Evolutionary conservation across 345 rosid genomes (phyloP), one percentile per base, ranked within the genome.

Genomic region (Murraya paniculata): DNA sequence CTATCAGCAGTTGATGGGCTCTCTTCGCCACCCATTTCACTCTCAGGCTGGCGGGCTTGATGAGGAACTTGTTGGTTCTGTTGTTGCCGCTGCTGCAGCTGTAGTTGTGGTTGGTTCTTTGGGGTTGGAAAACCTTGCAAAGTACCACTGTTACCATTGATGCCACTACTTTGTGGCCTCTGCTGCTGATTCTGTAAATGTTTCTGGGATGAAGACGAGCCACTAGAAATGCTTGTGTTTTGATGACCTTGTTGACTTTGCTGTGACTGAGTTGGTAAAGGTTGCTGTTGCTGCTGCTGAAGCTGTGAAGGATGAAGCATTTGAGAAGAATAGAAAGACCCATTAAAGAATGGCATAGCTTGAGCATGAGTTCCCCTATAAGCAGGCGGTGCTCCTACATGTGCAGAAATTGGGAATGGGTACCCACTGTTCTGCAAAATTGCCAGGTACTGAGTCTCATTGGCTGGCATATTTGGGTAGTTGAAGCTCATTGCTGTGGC

Each of bases 361-460:
- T 88, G 97, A 56, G 88, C 87, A 82, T 86, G 92, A 70, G 91
- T 74, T 72, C 95, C 98, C 81, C 98, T 84, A 61, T 90, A 97
- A 58, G 90, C 69, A 35, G 98, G 90, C 0, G 88, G 84, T 39
- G 95, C 82, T 28, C 97, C 97, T 36, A 97, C 92, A 86, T 94
- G 99, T 10, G 98, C 86, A 21, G 99, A 94, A 62, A 94, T 87
- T 14, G 98, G 91, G 86, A 91, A 94, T 2, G 98, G 87, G 65
- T 90, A 97, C 16, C 84, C 89, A 74, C 88, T 90, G 76, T 93
- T 97, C 89, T 88, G 99, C 86, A 97, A 73, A 73, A 97, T 86
- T 9, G 99, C 98, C 82, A 97, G 82, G 85, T 91, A 97, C 76
- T 90, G 99, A 35, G 98, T 87, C 81, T 97, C 99, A 78, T 84